A percentile compares a stretch with the other conserved stretches of the same genome.
These are phyloP conservation scores for Russula sp. DNA, from an alignment of 768 basidiomycete genomes.

Conservation along the genomic window DNA sequence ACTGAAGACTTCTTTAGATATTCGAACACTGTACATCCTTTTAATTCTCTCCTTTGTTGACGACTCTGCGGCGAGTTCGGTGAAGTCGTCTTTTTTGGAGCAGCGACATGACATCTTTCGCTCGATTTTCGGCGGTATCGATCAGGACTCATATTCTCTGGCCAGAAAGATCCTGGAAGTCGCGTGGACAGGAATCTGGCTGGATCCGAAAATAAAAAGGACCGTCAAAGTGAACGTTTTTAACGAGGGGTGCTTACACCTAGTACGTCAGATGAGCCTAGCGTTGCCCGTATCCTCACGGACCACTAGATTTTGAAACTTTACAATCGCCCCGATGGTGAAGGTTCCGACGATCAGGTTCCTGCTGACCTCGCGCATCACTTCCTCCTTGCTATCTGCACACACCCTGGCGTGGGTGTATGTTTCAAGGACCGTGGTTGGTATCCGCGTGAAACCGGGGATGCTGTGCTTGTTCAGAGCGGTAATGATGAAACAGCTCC, in stretches of 20 bases:
- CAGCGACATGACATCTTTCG: constrained; percentile 63
- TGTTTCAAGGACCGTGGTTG: constrained; percentile 90
- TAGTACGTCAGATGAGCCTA: constrained; percentile 44
- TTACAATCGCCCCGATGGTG: constrained; percentile 58
- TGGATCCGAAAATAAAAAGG: constrained; percentile 66
- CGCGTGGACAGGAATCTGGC: constrained; percentile 76
- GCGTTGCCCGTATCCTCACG: constrained; percentile 4
- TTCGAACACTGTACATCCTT: constrained; percentile 70
- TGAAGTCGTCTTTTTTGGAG: constrained; percentile 67
- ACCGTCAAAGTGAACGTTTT: constrained; percentile 72
- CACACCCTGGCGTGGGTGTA: constrained; percentile 75
- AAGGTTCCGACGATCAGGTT: constrained; percentile 51
- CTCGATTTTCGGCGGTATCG: constrained; percentile 70
- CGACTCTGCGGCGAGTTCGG: constrained; percentile 42
- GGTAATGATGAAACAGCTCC: constrained; percentile 40
- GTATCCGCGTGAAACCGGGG: constrained; percentile 71
- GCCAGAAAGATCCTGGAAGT: constrained; percentile 64
- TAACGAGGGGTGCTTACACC: constrained; percentile 58
- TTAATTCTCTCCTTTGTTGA: constrained; percentile 74
- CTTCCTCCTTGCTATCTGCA: constrained; percentile 81
- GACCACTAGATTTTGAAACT: constrained; percentile 61
- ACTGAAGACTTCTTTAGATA: constrained; percentile 49
- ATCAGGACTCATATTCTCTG: constrained; percentile 61
- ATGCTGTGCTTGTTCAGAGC: constrained; percentile 36
- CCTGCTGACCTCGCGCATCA: constrained; percentile 82